Conservation (phyloP, 2,329 filamentous ascomycete species). For the Penicillium sp. region DNA sequence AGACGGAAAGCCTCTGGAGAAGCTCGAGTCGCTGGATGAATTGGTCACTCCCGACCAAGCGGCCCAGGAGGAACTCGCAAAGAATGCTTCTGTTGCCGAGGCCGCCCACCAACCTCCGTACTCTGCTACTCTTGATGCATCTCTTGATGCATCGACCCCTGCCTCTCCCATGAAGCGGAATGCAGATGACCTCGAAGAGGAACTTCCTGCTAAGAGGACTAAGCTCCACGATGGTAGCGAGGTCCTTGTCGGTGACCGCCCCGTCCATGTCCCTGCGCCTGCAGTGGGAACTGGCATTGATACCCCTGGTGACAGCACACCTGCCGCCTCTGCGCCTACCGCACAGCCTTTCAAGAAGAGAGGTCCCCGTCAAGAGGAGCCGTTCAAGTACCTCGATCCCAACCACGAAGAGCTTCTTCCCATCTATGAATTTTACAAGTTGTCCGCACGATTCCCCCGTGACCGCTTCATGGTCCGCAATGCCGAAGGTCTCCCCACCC, state of each 20-base stretch:
- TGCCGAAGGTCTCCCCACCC: conserved; percentile 78
- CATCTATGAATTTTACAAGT: conserved; percentile 81
- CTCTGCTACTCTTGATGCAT: conserved; percentile 30
- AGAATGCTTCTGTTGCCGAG: conserved; percentile 38
- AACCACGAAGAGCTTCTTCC: conserved; percentile 73
- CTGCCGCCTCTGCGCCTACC: conserved; percentile 18
- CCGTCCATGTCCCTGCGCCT: conserved; percentile 34
- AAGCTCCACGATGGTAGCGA: conserved; percentile 44
- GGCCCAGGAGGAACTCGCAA: conserved; percentile 32
- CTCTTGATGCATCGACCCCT: conserved; percentile 25
- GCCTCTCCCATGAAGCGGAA: conserved; percentile 34
- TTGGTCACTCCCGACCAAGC: conserved; percentile 35
- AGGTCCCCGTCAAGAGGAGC: conserved; percentile 66
- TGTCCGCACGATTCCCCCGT: conserved; percentile 79
- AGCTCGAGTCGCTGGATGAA: conserved; percentile 43
- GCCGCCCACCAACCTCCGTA: conserved; percentile 36
- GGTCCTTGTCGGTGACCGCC: conserved; percentile 40
- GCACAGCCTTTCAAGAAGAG: conserved; percentile 35
- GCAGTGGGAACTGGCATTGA: conserved; percentile 26
- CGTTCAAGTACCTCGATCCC: conserved; percentile 83
- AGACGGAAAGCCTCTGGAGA: conserved; percentile 33
- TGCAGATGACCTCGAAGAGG: conserved; percentile 37
- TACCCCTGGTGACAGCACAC: conserved; percentile 26
- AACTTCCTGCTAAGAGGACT: conserved; percentile 45
- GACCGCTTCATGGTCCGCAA: conserved; percentile 97